Evolutionary conservation across 768 basidiomycete genomes (phyloP).

Genomic region (Thelephora aurantiotincta): DNA sequence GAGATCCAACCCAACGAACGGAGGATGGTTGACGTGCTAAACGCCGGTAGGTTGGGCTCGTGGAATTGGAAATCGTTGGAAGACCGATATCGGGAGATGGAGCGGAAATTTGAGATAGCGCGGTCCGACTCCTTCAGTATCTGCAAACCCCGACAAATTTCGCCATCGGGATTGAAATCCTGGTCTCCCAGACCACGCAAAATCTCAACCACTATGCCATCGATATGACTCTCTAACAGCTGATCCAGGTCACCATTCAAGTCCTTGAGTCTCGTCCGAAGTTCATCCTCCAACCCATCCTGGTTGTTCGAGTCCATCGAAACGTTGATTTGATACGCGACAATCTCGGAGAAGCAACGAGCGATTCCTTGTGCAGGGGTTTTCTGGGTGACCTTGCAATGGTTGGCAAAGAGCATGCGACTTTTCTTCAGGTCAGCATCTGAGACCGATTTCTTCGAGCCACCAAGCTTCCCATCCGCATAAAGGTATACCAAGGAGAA

Average conservation of each 20-base stretch:
- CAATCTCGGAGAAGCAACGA: slow-evolving; percentile 54
- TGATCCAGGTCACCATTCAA: slow-evolving; percentile 19
- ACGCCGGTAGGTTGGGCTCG: slow-evolving; percentile 52
- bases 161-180: slow-evolving; percentile 37
- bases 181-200: slow-evolving; percentile 56
- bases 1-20: slow-evolving; percentile 48
- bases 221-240: slow-evolving; percentile 30
- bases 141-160: slow-evolving; percentile 34
- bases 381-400: slow-evolving; percentile 49
- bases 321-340: slow-evolving; percentile 45
- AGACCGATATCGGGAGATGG: slow-evolving; percentile 37
- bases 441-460: too few species aligned
- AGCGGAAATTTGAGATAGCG: slow-evolving; percentile 30
- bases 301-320: slow-evolving; percentile 22
- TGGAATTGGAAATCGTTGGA: slow-evolving; percentile 37
- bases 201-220: slow-evolving; percentile 43
- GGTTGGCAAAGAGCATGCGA: slow-evolving; percentile 34
- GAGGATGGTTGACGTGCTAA: slow-evolving; percentile 33
- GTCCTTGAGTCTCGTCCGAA: slow-evolving; percentile 21
- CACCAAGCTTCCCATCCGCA: slow-evolving; percentile 11
- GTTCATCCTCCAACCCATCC: slow-evolving; percentile 20
- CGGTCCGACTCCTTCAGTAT: slow-evolving; percentile 20
- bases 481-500: slow-evolving; percentile 60
- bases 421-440: slow-evolving; percentile 23
- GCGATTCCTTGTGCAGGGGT: slow-evolving; percentile 33